Evolutionary conservation across 805 yeast genomes (phyloP), one percentile per base, ranked within the genome.

Genomic region (Kodamaea nitidulidarum): DNA sequence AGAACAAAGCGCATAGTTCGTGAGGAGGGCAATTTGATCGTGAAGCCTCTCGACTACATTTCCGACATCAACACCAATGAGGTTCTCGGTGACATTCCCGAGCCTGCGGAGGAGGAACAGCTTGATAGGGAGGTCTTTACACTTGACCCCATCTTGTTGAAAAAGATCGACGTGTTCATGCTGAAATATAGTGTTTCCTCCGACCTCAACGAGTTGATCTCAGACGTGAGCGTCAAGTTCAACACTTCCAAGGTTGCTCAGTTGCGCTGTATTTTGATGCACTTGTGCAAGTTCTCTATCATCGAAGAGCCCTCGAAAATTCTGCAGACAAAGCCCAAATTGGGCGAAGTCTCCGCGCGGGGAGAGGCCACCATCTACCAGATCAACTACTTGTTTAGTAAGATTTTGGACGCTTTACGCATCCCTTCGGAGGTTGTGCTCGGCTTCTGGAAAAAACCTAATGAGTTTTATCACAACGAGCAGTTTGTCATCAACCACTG

Each of bases 381-480:
- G 53, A 58, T 91, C 40, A 87, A 93, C 7, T 79, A 84, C 67
- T 61, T 88, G 15, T 84, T 88, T 58, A 80, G 80, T 44, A 75
- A 78, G 42, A 76, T 93, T 66, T 78, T 91, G 34, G 79, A 75
- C 39, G 70, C 81, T 0, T 65, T 90, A 36, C 80, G 82, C 8
- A 71, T 93, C 27, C 80, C 82, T 6, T 77, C 88, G 47, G 93
- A 85, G 44, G 71, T 88, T 1, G 79, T 93, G 2, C 65, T 80
- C 17, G 98, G 98, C 3, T 85, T 84, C 52, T 72, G 90, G 63
- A 87, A 90, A 55, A 76, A 80, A 17, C 95, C 96, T 7, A 80
- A 80, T 45, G 80, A 73, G 39, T 64, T 70, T 35, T 73, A 74
- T 44, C 76, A 68, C 43, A 65, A 65, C 42, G 73, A 70, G 42